A percentile compares a stretch with the other conserved stretches of the same genome.
Conservation (phyloP, 495 filamentous ascomycete genomes). For the Aspergillus bertholletiae region DNA sequence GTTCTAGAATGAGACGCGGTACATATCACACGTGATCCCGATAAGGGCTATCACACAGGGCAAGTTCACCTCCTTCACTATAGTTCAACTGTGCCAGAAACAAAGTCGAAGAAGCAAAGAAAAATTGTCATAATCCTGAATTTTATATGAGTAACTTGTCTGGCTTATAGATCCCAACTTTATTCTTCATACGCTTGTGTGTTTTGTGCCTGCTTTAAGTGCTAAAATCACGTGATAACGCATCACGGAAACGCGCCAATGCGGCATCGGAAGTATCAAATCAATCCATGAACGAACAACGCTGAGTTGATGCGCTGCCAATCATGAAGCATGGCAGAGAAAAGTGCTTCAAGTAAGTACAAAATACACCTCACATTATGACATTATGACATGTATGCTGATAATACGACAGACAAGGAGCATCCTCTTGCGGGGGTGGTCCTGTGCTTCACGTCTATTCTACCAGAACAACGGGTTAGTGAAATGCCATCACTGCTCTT, state of each 20-base stretch:
- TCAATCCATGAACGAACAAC: background rate
- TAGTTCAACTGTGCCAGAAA: too few species aligned
- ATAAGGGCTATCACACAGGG: slow-evolving; percentile 16
- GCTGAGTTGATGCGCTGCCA: slow-evolving; percentile 7
- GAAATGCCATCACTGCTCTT: slow-evolving; percentile 7
- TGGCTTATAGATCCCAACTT: too few species aligned
- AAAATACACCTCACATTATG: background rate
- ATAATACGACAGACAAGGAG: slow-evolving; percentile 39
- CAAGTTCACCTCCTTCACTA: too few species aligned
- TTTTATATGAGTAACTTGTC: too few species aligned
- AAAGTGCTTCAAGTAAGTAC: slow-evolving; percentile 31
- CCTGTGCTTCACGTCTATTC: slow-evolving; percentile 87
- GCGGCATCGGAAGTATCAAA: slow-evolving; percentile 5
- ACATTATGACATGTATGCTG: slow-evolving; percentile 2
- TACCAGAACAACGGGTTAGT: slow-evolving; percentile 74
- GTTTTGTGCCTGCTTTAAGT: background rate
- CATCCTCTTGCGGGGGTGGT: slow-evolving; percentile 76
- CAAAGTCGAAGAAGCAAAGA: background rate
- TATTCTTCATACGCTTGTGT: too few species aligned
- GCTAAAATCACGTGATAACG: slow-evolving; percentile 17
- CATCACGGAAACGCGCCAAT: slow-evolving; percentile 16
- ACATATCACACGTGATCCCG: slow-evolving; percentile 33
- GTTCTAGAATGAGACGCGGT: slow-evolving; percentile 12
- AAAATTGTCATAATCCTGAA: too few species aligned
- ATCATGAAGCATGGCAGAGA: slow-evolving; percentile 47